Evolutionary conservation across 2,329 filamentous ascomycete genomes (phyloP).

Genomic region (Plectosphaerella plurivora): DNA sequence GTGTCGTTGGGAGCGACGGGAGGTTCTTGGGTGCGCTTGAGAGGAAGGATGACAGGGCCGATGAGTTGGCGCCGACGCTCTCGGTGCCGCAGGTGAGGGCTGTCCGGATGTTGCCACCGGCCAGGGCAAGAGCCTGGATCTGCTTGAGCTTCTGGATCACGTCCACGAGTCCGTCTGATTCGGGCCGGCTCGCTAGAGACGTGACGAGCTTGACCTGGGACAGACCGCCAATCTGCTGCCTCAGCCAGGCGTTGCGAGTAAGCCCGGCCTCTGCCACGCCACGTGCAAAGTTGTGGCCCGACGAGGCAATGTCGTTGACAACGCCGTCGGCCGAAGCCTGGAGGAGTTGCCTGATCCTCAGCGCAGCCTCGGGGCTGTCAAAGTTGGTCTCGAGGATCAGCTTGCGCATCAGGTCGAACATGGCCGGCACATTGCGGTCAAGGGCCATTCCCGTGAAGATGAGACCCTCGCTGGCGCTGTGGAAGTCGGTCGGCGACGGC

Average conservation of each 20-base stretch:
- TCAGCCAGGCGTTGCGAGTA: slow-evolving; percentile 64
- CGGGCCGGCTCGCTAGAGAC: slow-evolving; percentile 67
- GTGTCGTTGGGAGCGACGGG: slow-evolving; percentile 24
- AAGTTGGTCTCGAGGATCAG: slow-evolving; percentile 88
- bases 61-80: slow-evolving; percentile 65
- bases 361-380: slow-evolving; percentile 72
- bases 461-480: slow-evolving; percentile 72
- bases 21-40: slow-evolving; percentile 45
- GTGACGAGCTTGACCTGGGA: slow-evolving; percentile 84
- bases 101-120: slow-evolving; percentile 65
- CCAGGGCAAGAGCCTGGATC: slow-evolving; percentile 76
- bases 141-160: slow-evolving; percentile 79
- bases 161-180: slow-evolving; percentile 65
- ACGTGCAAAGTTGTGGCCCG: slow-evolving; percentile 82
- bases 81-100: slow-evolving; percentile 83
- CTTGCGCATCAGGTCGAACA: slow-evolving; percentile 81
- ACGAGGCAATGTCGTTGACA: slow-evolving; percentile 85
- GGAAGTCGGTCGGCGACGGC: slow-evolving; percentile 68
- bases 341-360: slow-evolving; percentile 80
- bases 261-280: slow-evolving; percentile 78
- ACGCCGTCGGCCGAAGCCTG: slow-evolving; percentile 85
- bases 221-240: slow-evolving; percentile 85
- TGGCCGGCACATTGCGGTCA: slow-evolving; percentile 82
- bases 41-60: slow-evolving; percentile 68
- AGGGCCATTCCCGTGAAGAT: slow-evolving; percentile 82